These are phyloP conservation scores for Microbotryomycetes sp. DNA, from an alignment of 1,284 basidiomycete species.

Conservation along the genomic window DNA sequence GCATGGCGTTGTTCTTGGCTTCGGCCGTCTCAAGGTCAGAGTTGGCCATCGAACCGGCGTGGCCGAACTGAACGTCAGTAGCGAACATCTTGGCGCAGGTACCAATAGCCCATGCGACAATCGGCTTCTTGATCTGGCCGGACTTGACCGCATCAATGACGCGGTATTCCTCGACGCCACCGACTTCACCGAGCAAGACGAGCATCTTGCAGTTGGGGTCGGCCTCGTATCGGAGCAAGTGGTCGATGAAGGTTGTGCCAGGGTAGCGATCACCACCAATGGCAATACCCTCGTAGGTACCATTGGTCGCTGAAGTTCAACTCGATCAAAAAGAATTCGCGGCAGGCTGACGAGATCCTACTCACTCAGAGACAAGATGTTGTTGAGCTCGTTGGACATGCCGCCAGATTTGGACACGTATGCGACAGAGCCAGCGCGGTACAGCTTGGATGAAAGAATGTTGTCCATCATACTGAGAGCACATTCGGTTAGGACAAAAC, in stretches of 20 bases:
- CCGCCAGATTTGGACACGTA: slow-evolving; percentile 99
- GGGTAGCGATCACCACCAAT: slow-evolving; percentile 99
- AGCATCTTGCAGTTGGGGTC: slow-evolving; percentile 99
- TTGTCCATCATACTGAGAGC: slow-evolving; percentile 92
- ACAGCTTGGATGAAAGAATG: slow-evolving; percentile 97
- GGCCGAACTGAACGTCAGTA: slow-evolving; percentile 98
- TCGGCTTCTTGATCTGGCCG: slow-evolving; percentile 93
- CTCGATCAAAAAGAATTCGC: neutral
- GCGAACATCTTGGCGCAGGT: slow-evolving; percentile 99
- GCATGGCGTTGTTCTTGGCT: slow-evolving; percentile 95
- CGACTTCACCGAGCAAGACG: slow-evolving; percentile 95
- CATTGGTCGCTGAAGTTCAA: slow-evolving; percentile 66
- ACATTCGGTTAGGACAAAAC: neutral
- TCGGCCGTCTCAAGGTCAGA: slow-evolving; percentile 95
- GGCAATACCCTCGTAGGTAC: slow-evolving; percentile 98
- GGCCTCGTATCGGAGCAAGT: slow-evolving; percentile 92
- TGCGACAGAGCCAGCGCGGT: slow-evolving; percentile 92
- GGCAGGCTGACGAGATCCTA: neutral
- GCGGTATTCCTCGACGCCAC: slow-evolving; percentile 97
- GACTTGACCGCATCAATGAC: slow-evolving; percentile 96
- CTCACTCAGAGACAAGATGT: slow-evolving; percentile 76
- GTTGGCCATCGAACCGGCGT: slow-evolving; percentile 97
- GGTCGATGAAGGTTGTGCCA: slow-evolving; percentile 97
- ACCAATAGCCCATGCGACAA: slow-evolving; percentile 98
- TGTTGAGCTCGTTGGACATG: slow-evolving; percentile 99